Conservation (phyloP, 192 early-diverging fungal species). For the Lunasporangiospora selenospora region DNA sequence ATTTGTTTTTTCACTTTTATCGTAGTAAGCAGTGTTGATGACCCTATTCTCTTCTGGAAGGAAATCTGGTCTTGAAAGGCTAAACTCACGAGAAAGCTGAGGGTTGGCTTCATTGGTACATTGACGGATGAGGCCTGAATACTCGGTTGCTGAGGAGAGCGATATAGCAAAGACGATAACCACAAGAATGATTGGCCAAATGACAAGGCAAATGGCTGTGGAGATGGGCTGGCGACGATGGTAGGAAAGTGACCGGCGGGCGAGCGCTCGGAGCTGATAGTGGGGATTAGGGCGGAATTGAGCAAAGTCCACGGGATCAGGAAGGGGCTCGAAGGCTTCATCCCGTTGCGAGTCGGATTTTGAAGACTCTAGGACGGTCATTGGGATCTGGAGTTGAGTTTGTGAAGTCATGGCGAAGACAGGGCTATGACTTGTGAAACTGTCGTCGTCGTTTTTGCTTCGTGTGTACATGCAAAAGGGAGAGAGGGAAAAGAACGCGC, state of each 20-base stretch:
- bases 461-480: no score
- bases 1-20: no score
- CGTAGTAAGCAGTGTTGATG: no score
- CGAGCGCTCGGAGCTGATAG: slow-evolving; percentile 30
- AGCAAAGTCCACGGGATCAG: slow-evolving; percentile 29
- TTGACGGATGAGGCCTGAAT: background rate
- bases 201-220: slow-evolving; percentile 18
- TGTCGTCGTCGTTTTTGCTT: slow-evolving; percentile 10
- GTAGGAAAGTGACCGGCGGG: slow-evolving; percentile 30
- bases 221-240: slow-evolving; percentile 25
- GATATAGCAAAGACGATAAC: slow-evolving; percentile 8
- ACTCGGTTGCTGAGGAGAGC: background rate
- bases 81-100: background rate
- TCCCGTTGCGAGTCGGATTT: background rate
- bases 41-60: no score
- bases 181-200: slow-evolving; percentile 27
- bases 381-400: slow-evolving; percentile 20
- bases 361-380: slow-evolving; percentile 17
- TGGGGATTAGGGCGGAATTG: slow-evolving; percentile 7
- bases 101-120: slow-evolving; percentile 26
- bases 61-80: no score
- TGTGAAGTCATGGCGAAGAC: background rate
- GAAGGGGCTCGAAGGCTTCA: slow-evolving; percentile 24
- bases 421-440: slow-evolving; percentile 16
- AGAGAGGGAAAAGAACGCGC: background rate